Percentiles rank a stretch among this genome's conserved stretches.
These are phyloP conservation scores for Datura wrightii DNA, from an alignment of 257 asterid genomes.

Conservation along the genomic window DNA sequence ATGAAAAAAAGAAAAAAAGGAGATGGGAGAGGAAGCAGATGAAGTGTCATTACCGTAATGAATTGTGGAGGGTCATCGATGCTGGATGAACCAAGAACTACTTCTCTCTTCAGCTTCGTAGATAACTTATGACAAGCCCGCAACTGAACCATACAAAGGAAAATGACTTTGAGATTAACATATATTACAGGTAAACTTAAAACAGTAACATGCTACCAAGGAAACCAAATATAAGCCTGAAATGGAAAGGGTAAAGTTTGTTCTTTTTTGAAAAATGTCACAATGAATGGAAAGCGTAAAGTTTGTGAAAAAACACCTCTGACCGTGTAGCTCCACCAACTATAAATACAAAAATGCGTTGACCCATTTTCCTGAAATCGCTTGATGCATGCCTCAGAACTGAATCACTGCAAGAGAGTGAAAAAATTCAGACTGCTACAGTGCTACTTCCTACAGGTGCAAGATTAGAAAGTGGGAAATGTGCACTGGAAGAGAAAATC, in stretches of 20 bases:
- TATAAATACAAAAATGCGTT: constrained; percentile 92
- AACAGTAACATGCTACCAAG: not conserved
- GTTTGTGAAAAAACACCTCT: constrained; percentile 62
- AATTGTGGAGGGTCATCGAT: constrained; percentile 94
- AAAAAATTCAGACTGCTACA: not conserved
- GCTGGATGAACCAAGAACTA: constrained; percentile 94
- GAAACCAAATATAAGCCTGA: constrained; percentile 19
- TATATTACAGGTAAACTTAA: not conserved
- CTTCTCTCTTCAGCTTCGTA: constrained; percentile 81
- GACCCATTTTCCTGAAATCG: constrained; percentile 94
- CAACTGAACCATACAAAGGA: constrained; percentile 55
- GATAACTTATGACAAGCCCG: constrained; percentile 95
- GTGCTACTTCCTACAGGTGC: not conserved
- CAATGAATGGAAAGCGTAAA: not conserved
- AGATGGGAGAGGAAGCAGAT: constrained; percentile 34
- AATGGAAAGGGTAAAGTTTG: not conserved
- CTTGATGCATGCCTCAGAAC: constrained; percentile 90
- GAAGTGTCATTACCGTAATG: constrained; percentile 69
- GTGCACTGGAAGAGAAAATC: not conserved
- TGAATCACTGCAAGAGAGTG: constrained; percentile 74
- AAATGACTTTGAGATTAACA: constrained; percentile 31
- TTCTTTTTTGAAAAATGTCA: not conserved
- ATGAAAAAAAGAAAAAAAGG: constrained; percentile 6
- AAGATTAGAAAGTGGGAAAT: not conserved
- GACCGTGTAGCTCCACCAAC: constrained; percentile 99